Evolutionary conservation across 2,329 filamentous ascomycete species (phyloP).

Genomic region (Ascochyta clinopodiicola): DNA sequence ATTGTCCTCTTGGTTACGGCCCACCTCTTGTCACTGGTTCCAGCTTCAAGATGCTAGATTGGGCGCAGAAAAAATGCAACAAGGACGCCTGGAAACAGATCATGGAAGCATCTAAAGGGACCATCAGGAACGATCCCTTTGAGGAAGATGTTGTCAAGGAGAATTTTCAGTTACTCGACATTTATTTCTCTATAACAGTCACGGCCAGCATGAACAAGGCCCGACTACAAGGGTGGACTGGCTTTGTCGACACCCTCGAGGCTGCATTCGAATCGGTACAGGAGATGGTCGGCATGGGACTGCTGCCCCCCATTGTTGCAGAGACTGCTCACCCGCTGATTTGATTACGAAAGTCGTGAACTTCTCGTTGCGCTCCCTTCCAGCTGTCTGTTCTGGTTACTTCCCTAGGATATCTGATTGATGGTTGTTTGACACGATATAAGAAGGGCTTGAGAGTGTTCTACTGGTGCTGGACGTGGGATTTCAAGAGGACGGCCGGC

Average conservation of each 20-base stretch:
- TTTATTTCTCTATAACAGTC: conserved; percentile 4
- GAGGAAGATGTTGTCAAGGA: background rate
- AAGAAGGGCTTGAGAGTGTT: no score
- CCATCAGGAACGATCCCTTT: conserved; percentile 4
- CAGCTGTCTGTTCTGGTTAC: no score
- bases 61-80: conserved; percentile 8
- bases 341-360: background rate
- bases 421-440: no score
- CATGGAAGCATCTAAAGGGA: conserved; percentile 7
- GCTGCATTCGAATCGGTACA: conserved; percentile 6
- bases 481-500: no score
- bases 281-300: conserved; percentile 7
- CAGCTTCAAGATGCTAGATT: conserved; percentile 14
- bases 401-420: no score
- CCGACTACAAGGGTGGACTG: conserved; percentile 5
- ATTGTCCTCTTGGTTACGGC: conserved; percentile 15
- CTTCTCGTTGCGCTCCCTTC: no score
- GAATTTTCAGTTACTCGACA: conserved; percentile 5
- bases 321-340: background rate
- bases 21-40: background rate
- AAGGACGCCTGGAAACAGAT: conserved; percentile 9
- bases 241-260: conserved; percentile 9
- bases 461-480: no score
- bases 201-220: conserved; percentile 10
- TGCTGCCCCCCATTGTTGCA: background rate